Evolutionary conservation across 768 basidiomycete species (phyloP).

Genomic region (Tylopilus rubrobrunneus): DNA sequence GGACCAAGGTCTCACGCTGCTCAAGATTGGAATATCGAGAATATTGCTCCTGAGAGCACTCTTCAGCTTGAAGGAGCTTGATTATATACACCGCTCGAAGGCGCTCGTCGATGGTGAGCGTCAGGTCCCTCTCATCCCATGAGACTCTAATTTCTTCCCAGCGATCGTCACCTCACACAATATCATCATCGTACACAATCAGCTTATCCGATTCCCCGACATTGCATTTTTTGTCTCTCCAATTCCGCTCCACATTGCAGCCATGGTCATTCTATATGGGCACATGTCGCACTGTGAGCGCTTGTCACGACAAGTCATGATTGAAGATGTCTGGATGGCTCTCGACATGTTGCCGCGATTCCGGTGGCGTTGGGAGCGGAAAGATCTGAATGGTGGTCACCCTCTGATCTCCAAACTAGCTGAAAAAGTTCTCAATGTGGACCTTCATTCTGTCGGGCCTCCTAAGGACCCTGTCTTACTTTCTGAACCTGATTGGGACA

Average conservation of each 20-base stretch:
- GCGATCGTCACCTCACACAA: constrained; percentile 87
- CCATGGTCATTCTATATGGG: constrained; percentile 88
- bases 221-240: constrained; percentile 88
- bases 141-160: constrained; percentile 25
- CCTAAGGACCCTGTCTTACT: constrained; percentile 40
- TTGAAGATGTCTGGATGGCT: constrained; percentile 84
- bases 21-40: constrained; percentile 80
- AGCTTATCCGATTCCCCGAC: constrained; percentile 80
- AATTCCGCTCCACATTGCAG: constrained; percentile 83
- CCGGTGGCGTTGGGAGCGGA: constrained; percentile 91
- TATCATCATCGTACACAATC: constrained; percentile 78
- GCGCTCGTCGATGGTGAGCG: constrained; percentile 74
- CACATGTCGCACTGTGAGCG: constrained; percentile 77
- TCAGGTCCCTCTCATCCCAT: neutral
- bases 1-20: constrained; percentile 75
- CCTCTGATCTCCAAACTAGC: constrained; percentile 83
- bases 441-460: constrained; percentile 53
- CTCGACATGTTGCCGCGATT: constrained; percentile 85
- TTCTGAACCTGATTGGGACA: constrained; percentile 44
- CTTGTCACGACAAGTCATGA: constrained; percentile 57
- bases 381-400: constrained; percentile 73
- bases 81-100: constrained; percentile 58
- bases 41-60: constrained; percentile 75
- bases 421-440: constrained; percentile 72
- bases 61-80: constrained; percentile 72